Conservation (phyloP, 2,329 filamentous ascomycete species). For the Ilyonectria sp. region DNA sequence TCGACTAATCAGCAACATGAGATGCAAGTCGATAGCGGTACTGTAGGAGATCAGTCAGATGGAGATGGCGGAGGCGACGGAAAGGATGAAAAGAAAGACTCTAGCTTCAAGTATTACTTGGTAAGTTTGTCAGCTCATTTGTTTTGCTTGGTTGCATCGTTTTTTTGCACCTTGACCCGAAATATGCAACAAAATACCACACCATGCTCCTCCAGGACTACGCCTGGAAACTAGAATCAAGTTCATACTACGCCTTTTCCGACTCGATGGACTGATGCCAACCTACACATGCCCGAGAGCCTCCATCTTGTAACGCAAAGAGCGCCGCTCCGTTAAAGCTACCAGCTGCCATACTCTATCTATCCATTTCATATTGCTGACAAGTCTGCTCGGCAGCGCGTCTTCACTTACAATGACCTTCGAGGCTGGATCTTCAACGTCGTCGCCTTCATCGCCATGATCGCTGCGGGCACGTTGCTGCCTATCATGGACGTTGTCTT, state of each 20-base stretch:
- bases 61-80: constrained; percentile 12
- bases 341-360: too few species aligned
- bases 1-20: background rate
- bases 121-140: constrained; percentile 39
- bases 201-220: too few species aligned
- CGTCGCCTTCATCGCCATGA: constrained; percentile 54
- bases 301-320: too few species aligned
- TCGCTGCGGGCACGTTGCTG: constrained; percentile 56
- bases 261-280: too few species aligned
- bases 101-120: constrained; percentile 48
- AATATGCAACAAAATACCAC: too few species aligned
- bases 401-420: constrained; percentile 58
- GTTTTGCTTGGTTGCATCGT: too few species aligned
- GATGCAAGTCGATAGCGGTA: constrained; percentile 13
- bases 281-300: too few species aligned
- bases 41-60: constrained; percentile 12
- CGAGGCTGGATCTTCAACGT: constrained; percentile 56
- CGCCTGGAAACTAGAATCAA: too few species aligned
- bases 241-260: too few species aligned
- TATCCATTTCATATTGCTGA: too few species aligned
- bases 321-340: too few species aligned
- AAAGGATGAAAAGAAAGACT: constrained; percentile 27
- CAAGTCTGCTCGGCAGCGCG: constrained; percentile 40
- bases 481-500: constrained; percentile 74
- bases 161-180: too few species aligned